Conservation (phyloP, 345 rosid species). For the Rhodamnia rubescens region DNA sequence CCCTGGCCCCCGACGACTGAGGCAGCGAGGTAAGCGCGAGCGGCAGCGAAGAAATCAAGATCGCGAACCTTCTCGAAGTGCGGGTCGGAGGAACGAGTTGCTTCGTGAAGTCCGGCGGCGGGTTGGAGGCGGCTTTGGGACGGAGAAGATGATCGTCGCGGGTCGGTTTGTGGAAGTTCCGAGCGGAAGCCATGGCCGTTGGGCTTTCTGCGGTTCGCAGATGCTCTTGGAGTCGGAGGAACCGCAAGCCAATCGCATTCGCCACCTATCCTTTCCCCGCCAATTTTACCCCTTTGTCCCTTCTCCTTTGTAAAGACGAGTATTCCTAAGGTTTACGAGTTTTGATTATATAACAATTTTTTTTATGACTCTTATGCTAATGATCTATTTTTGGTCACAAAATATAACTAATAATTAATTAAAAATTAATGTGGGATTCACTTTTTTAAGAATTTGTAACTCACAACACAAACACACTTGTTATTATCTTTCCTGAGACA, state of each 20-base stretch:
- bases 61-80: constrained; percentile 46
- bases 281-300: background rate
- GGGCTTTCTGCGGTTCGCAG: background rate
- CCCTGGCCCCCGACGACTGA: constrained; percentile 51
- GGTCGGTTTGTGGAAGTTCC: background rate
- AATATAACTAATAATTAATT: too few relatives aligned
- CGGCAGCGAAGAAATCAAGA: constrained; percentile 28
- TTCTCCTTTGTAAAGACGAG: background rate
- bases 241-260: background rate
- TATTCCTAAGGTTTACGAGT: background rate
- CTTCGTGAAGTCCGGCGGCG: background rate
- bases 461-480: too few relatives aligned
- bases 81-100: constrained; percentile 5
- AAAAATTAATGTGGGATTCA: too few relatives aligned
- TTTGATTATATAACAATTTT: too few relatives aligned
- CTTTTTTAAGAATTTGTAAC: too few relatives aligned
- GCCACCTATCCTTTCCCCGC: background rate
- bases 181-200: constrained; percentile 29
- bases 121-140: background rate
- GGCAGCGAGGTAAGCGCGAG: constrained; percentile 34
- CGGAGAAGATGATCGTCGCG: constrained; percentile 2
- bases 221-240: background rate
- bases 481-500: too few relatives aligned
- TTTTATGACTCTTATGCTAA: too few relatives aligned
- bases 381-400: too few relatives aligned